Base-by-base conservation (phyloP, 495 filamentous ascomycete genomes). In the Xylaria longipes region DNA sequence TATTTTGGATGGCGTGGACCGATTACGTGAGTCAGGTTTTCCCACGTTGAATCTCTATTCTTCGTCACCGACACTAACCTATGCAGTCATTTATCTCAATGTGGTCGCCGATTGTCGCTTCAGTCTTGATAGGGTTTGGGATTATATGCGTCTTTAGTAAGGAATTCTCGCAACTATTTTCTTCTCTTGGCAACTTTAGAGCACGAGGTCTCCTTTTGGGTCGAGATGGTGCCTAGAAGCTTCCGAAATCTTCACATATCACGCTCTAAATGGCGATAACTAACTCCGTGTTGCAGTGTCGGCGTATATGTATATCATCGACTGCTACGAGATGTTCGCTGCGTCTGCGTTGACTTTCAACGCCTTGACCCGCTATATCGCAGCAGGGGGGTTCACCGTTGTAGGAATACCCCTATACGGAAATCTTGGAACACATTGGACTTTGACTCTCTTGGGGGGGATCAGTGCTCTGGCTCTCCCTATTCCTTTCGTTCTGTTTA, bases 261-360 rank as follows among this genome's bases (percentile, higher is more conserved):
- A n/a, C n/a, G n/a, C 35, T 37, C 3, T 37, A 37, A 8, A 37
- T 8, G 35, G 35, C 35, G 35, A 37, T 37, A 37, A 37, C 35
- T 37, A 8, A 37, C 35, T 8, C 35, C 35, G 35, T 37, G 35
- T 37, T 8, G 8, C 35, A 37, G 39, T 91, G 63, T 85, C 86
- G 0, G 82, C 89, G 9, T 77, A 91, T 11, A 91, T 90, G 68
- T 92, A 92, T 60, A 82, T 92, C 43, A 89, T 90, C 12, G 91
- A 93, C 74, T 87, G 88, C 12, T 92, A 93, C 74, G 85, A 86
- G 68, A 84, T 89, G 52, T 91, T 88, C 75, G 87, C 91, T 6
- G 90, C 90, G 0, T 85, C 81, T 58, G 91, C 90, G 0, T 77
- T 91, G 71, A 89, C 91, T 72, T 86, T n/a, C 81, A 78, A 78